A percentile compares a stretch with the other conserved stretches of the same genome.
Evolutionary conservation across 1,284 basidiomycete genomes (phyloP).

Genomic region (Salmacisia buchloeana): DNA sequence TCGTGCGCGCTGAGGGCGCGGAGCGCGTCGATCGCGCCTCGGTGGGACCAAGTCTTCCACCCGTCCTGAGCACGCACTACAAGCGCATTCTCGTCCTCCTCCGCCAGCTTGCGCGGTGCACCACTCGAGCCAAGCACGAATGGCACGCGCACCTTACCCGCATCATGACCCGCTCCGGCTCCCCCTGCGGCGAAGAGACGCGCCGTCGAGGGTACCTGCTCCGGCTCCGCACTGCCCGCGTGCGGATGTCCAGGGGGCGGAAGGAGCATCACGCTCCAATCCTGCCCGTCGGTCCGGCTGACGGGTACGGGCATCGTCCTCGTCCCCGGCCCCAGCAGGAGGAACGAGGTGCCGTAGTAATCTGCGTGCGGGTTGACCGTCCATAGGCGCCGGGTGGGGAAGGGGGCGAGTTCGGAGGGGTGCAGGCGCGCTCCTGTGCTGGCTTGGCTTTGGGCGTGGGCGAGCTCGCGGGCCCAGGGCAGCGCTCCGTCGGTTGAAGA

Average conservation of each 20-base stretch:
- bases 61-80: background rate
- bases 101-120: background rate
- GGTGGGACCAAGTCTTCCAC: background rate
- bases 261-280: background rate
- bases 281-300: background rate
- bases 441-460: background rate
- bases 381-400: background rate
- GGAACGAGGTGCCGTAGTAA: slow-evolving; percentile 2
- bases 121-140: too few species aligned
- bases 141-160: too few species aligned
- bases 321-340: background rate
- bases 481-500: too few species aligned
- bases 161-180: too few species aligned
- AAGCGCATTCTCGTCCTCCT: background rate
- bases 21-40: background rate
- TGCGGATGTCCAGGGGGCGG: slow-evolving; percentile 3
- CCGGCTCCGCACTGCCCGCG: background rate
- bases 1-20: background rate
- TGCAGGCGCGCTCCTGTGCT: background rate
- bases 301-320: background rate
- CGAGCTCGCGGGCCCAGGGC: background rate
- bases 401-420: background rate
- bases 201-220: background rate
- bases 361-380: background rate
- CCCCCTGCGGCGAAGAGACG: too few species aligned